Conservation (phyloP, 179 eudicot species). For the Dionaea muscipula region DNA sequence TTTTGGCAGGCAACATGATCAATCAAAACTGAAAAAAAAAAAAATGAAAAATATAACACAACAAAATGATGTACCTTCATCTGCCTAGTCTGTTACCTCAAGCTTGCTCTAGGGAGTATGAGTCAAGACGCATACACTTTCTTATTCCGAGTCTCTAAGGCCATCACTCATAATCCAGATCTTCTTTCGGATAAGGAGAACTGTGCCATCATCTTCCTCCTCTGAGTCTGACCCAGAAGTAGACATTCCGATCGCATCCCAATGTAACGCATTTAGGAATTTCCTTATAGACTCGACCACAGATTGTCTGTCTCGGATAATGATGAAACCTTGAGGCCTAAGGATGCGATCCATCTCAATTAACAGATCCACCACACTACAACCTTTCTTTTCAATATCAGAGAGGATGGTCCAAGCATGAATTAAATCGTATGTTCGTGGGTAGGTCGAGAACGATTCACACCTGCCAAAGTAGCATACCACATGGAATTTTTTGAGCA, state of each 20-base stretch:
- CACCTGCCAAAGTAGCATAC: slow-evolving; percentile 19
- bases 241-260: slow-evolving; percentile 26
- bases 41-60: no score
- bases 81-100: no score
- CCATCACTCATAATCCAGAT: slow-evolving; percentile 20
- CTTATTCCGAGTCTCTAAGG: slow-evolving; percentile 17
- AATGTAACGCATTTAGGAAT: slow-evolving; percentile 21
- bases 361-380: slow-evolving; percentile 30
- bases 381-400: slow-evolving; percentile 25
- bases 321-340: slow-evolving; percentile 30
- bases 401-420: slow-evolving; percentile 30
- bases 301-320: slow-evolving; percentile 27
- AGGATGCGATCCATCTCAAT: slow-evolving; percentile 36
- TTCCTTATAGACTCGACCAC: slow-evolving; percentile 23
- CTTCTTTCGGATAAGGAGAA: slow-evolving; percentile 26
- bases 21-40: no score
- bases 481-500: neutral
- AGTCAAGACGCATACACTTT: no score
- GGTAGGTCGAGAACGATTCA: slow-evolving; percentile 33
- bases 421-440: slow-evolving; percentile 33
- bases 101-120: no score
- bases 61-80: no score
- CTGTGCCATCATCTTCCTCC: slow-evolving; percentile 24
- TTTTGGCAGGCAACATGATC: no score
- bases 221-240: slow-evolving; percentile 16